Percentiles rank a stretch among this genome's conserved stretches.
phyloP scores from a whole-genome alignment of 2,329 filamentous ascomycete genomes.

The Leptographium lundbergii region DNA sequence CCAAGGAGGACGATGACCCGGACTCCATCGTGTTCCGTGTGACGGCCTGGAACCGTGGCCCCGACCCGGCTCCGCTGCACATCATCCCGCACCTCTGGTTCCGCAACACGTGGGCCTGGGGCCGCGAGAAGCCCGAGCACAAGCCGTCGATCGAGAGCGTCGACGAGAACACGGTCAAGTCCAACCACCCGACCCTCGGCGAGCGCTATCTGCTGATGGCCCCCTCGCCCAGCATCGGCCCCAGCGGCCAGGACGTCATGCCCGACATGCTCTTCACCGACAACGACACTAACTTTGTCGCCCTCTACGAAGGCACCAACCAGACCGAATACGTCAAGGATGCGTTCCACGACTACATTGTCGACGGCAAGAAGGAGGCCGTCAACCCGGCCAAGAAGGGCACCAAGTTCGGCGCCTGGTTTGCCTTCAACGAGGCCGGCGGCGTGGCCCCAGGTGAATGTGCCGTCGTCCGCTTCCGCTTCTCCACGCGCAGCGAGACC shows the following conservation, averaged over 20 bases:
- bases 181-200: constrained; percentile 69
- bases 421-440: constrained; percentile 76
- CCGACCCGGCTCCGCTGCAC: constrained; percentile 79
- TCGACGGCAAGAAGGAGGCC: constrained; percentile 65
- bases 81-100: constrained; percentile 96
- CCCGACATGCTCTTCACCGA: constrained; percentile 86
- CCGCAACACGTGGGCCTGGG: constrained; percentile 95
- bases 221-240: constrained; percentile 75
- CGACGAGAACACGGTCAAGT: constrained; percentile 55
- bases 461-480: constrained; percentile 83
- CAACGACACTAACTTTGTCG: constrained; percentile 81
- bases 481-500: constrained; percentile 61
- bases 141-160: constrained; percentile 67
- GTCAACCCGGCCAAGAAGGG: constrained; percentile 70
- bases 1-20: constrained; percentile 83
- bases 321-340: constrained; percentile 82
- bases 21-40: constrained; percentile 90
- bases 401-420: constrained; percentile 88
- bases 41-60: constrained; percentile 90
- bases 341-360: constrained; percentile 81
- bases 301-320: constrained; percentile 68
- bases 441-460: constrained; percentile 85
- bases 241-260: constrained; percentile 68
- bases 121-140: constrained; percentile 58
- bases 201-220: constrained; percentile 75